These are phyloP conservation scores for Aureobasidium leucospermi DNA, from an alignment of 2,329 filamentous ascomycete genomes.

Conservation along the genomic window DNA sequence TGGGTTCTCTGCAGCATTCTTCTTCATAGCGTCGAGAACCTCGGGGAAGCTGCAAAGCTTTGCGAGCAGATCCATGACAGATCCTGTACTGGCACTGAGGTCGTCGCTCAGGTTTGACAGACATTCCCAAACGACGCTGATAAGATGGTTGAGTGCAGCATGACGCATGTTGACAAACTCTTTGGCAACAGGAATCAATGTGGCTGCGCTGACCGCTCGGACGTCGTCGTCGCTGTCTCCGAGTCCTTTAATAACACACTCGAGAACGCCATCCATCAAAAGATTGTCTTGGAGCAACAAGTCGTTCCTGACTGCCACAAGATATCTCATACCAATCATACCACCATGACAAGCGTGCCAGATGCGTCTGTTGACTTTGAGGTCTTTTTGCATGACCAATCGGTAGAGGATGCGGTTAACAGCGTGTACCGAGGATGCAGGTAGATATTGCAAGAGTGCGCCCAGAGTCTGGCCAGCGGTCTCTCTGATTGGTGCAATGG, in stretches of 20 bases:
- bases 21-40: conserved; percentile 89
- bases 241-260: conserved; percentile 89
- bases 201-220: conserved; percentile 93
- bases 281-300: conserved; percentile 73
- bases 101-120: conserved; percentile 95
- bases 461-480: conserved; percentile 91
- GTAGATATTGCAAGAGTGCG: conserved; percentile 77
- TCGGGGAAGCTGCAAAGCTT: conserved; percentile 92
- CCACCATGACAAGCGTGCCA: conserved; percentile 98
- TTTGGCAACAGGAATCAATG: conserved; percentile 87
- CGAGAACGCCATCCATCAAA: conserved; percentile 87
- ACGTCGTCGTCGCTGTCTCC: conserved; percentile 92
- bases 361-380: conserved; percentile 63
- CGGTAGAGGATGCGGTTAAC: conserved; percentile 80
- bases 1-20: conserved; percentile 72
- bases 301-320: conserved; percentile 92
- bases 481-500: conserved; percentile 91
- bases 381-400: conserved; percentile 85
- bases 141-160: conserved; percentile 68
- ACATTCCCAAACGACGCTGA: conserved; percentile 96
- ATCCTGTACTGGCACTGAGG: conserved; percentile 91
- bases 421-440: conserved; percentile 68
- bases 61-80: conserved; percentile 95
- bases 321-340: conserved; percentile 92
- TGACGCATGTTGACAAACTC: conserved; percentile 87